phyloP scores from a whole-genome alignment of 495 filamentous ascomycete species.

The Pyronema domesticum region DNA sequence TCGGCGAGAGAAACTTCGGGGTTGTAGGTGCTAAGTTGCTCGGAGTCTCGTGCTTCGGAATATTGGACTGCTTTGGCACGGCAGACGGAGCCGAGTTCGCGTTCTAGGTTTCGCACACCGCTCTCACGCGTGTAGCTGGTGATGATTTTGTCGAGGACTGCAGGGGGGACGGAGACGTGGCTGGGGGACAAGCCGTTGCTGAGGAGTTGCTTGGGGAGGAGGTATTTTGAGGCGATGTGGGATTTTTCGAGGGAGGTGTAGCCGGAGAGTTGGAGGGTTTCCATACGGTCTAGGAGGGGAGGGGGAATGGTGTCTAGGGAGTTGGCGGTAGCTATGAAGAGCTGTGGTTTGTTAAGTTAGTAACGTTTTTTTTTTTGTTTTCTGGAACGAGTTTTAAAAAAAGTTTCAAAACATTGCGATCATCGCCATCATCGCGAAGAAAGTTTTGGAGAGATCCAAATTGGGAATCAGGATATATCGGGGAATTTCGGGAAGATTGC shows the following conservation, averaged over 20 bases:
- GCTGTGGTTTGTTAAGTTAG: conserved; percentile 11
- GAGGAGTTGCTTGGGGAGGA: conserved; percentile 83
- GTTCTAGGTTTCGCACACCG: conserved; percentile 91
- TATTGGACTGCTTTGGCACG: conserved; percentile 90
- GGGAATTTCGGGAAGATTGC: too few relatives aligned
- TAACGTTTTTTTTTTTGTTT: not conserved
- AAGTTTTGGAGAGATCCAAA: too few relatives aligned
- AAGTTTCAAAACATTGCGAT: too few relatives aligned
- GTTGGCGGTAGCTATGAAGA: conserved; percentile 98
- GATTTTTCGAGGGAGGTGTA: conserved; percentile 98
- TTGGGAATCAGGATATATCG: too few relatives aligned
- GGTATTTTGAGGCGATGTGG: conserved; percentile 81
- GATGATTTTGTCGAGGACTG: conserved; percentile 85
- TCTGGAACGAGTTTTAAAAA: not conserved
- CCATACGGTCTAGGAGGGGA: conserved; percentile 92
- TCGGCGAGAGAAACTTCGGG: conserved; percentile 57
- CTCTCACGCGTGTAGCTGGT: conserved; percentile 92
- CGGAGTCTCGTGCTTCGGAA: conserved; percentile 70
- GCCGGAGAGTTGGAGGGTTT: conserved; percentile 76
- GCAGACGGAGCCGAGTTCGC: conserved; percentile 86
- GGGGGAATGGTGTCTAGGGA: conserved; percentile 87
- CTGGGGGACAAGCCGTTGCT: conserved; percentile 58
- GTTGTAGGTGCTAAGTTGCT: conserved; percentile 51
- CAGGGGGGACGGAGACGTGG: conserved; percentile 56
- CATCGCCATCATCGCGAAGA: too few relatives aligned